A percentile compares a stretch with the other conserved stretches of the same genome.
phyloP scores from a whole-genome alignment of 306 rosid genomes.

The Pyrus bretschneideri region DNA sequence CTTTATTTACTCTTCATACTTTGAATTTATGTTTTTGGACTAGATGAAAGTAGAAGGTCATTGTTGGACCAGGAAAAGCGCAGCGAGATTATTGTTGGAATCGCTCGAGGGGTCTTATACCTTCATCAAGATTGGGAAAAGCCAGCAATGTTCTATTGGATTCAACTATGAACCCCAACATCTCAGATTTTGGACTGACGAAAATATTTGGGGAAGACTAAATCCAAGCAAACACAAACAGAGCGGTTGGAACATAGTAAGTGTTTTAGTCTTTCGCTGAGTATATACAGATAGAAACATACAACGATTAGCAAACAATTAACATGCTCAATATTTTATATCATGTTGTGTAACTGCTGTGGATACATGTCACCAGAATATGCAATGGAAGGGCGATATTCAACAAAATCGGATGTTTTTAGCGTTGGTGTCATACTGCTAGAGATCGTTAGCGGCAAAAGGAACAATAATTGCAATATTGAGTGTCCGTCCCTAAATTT shows the following conservation, averaged over 20 bases:
- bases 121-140: constrained; percentile 52
- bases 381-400: no score
- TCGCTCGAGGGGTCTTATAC: constrained; percentile 44
- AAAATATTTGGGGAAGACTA: constrained; percentile 42
- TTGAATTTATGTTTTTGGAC: background rate
- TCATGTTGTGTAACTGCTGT: background rate
- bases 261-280: background rate
- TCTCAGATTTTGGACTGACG: constrained; percentile 60
- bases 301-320: background rate
- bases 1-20: background rate
- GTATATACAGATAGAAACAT: background rate
- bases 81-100: constrained; percentile 26
- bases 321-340: background rate
- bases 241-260: constrained; percentile 47
- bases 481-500: no score
- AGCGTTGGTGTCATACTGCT: no score
- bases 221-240: constrained; percentile 37
- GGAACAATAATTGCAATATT: no score
- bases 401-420: no score
- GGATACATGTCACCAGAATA: no score
- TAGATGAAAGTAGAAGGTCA: constrained; percentile 25
- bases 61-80: constrained; percentile 30
- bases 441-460: no score
- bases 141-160: constrained; percentile 47
- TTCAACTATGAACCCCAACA: constrained; percentile 38